Percentiles rank a stretch among this genome's conserved stretches.
Conservation (phyloP, 208 protist genomes). For the Trypanosoma caninum region DNA sequence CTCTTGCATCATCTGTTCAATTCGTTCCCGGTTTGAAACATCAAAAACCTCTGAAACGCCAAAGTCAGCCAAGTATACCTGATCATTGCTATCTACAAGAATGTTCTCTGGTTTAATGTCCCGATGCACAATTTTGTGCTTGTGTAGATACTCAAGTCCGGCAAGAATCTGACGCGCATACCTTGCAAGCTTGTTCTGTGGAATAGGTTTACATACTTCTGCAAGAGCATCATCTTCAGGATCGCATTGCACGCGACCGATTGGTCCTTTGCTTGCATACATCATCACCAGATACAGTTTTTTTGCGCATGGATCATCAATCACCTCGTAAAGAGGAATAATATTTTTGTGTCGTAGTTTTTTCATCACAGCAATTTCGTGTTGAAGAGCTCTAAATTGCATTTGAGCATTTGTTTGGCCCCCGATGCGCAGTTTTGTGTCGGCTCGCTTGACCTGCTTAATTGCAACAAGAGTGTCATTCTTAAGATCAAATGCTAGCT, state of each 20-base stretch:
- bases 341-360: conserved; percentile 95
- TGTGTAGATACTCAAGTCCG: conserved; percentile 43
- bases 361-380: conserved; percentile 95
- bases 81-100: conserved; percentile 29
- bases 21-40: conserved; percentile 26
- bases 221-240: conserved; percentile 14
- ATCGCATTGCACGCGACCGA: conserved; percentile 34
- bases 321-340: conserved; percentile 93
- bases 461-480: conserved; percentile 59
- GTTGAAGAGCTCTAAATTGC: conserved; percentile 44
- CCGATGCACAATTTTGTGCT: conserved; percentile 47
- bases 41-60: conserved; percentile 60
- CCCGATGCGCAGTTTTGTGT: conserved; percentile 14
- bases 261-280: conserved; percentile 76
- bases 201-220: conserved; percentile 42
- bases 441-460: conserved; percentile 60
- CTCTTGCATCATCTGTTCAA: conserved; percentile 44
- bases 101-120: conserved; percentile 75
- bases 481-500: conserved; percentile 47
- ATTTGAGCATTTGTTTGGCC: conserved; percentile 28
- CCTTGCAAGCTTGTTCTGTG: conserved; percentile 23
- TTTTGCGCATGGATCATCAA: conserved; percentile 91
- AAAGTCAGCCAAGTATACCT: conserved; percentile 47
- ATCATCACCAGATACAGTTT: conserved; percentile 93
- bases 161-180: conserved; percentile 42